Evolutionary conservation across 176 grass and related monocot species (phyloP).

Genomic region (Triticum timopheevii): DNA sequence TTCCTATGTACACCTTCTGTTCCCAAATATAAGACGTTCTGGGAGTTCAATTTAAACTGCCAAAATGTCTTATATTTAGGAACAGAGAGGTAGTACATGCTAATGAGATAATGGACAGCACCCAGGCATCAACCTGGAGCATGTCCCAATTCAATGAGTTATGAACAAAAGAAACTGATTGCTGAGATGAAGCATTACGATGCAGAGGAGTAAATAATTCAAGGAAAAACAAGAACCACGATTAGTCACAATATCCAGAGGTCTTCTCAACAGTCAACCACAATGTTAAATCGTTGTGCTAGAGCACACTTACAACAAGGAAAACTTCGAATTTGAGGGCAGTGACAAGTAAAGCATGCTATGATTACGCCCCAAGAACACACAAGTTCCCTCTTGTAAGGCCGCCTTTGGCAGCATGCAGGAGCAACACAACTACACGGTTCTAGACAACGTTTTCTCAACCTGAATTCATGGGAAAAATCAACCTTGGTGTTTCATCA

Average conservation of each 20-base stretch:
- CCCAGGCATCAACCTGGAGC: not conserved
- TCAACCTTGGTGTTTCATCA: not conserved
- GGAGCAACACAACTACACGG: slow-evolving; percentile 37
- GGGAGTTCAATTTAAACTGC: too few relatives aligned
- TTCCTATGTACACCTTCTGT: not conserved
- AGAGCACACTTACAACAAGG: slow-evolving; percentile 25
- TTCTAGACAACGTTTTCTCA: slow-evolving; percentile 21
- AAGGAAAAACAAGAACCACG: not conserved
- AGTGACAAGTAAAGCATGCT: slow-evolving; percentile 25
- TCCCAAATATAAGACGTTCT: too few relatives aligned
- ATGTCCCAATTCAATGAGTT: not conserved
- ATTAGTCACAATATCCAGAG: slow-evolving; percentile 20
- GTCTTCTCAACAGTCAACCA: slow-evolving; percentile 32
- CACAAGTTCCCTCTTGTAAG: slow-evolving; percentile 38
- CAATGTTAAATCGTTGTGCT: slow-evolving; percentile 39
- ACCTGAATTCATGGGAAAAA: slow-evolving; percentile 22
- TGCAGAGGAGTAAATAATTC: not conserved
- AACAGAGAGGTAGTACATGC: not conserved
- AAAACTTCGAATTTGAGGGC: slow-evolving; percentile 23
- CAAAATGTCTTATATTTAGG: too few relatives aligned
- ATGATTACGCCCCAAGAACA: slow-evolving; percentile 14
- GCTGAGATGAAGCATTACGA: not conserved
- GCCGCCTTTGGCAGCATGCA: slow-evolving; percentile 63
- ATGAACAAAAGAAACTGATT: not conserved
- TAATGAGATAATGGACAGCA: not conserved